Evolutionary conservation across 768 basidiomycete genomes (phyloP).

Genomic region (Mycena amicta): DNA sequence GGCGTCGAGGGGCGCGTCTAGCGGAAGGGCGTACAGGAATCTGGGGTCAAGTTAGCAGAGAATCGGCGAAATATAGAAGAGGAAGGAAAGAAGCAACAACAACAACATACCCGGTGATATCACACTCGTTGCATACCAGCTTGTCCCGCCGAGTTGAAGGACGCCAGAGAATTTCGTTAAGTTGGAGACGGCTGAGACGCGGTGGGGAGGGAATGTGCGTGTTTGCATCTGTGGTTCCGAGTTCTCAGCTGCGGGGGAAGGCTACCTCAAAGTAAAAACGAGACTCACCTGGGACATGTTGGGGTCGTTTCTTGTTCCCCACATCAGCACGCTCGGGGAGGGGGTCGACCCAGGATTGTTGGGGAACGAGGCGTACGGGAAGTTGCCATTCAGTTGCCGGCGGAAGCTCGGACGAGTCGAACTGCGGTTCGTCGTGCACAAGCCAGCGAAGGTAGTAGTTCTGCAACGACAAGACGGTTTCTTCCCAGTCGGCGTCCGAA

Average conservation of each 20-base stretch:
- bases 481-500: background rate
- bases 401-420: background rate
- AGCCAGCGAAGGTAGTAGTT: slow-evolving; percentile 1
- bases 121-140: background rate
- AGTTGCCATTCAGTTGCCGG: background rate
- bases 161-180: background rate
- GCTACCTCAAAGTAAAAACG: too few species aligned
- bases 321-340: background rate
- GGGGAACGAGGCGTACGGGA: background rate
- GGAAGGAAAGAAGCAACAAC: background rate
- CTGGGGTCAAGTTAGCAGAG: background rate
- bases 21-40: background rate
- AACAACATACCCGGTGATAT: background rate
- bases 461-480: background rate
- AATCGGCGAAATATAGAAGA: background rate
- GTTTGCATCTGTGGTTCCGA: too few species aligned
- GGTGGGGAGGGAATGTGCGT: background rate
- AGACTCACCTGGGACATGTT: background rate
- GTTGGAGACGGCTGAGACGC: background rate
- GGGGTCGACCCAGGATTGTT: background rate
- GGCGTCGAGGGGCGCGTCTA: background rate
- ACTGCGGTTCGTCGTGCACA: background rate
- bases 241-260: too few species aligned
- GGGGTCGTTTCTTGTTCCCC: background rate
- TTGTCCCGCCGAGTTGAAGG: background rate